Conservation (phyloP, 2,329 filamentous ascomycete genomes). For the Ceratocystis colombiana region DNA sequence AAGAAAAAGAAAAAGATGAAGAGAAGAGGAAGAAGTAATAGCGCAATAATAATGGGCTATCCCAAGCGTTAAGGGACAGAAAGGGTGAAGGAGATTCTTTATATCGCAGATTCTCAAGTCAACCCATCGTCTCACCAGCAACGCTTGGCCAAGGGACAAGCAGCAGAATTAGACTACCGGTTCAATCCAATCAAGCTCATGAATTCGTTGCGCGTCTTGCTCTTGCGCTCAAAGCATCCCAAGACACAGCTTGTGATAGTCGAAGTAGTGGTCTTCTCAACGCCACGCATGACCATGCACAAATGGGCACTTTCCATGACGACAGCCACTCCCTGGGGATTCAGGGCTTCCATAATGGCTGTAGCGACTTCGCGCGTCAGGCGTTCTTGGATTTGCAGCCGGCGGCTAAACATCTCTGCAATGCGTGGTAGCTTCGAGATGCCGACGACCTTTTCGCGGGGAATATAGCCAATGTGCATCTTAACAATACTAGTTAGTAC, state of each 20-base stretch:
- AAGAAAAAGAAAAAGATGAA: conserved; percentile 20
- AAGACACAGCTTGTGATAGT: conserved; percentile 96
- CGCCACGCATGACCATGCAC: conserved; percentile 99
- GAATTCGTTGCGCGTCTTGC: conserved; percentile 94
- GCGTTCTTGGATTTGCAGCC: conserved; percentile 91
- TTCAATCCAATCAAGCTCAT: conserved; percentile 66
- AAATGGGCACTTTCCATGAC: conserved; percentile 96
- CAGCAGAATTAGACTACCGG: conserved; percentile 21
- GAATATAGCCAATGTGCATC: conserved; percentile 99
- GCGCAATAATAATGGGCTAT: not conserved
- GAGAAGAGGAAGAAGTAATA: not conserved
- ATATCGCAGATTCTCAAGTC: not conserved
- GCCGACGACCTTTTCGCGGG: conserved; percentile 79
- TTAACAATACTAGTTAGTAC: conserved; percentile 32
- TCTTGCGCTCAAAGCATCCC: conserved; percentile 85
- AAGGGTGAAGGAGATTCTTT: not conserved
- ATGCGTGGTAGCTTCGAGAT: conserved; percentile 93
- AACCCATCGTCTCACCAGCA: not conserved
- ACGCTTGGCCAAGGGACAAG: not conserved
- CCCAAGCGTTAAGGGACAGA: conserved; percentile 11
- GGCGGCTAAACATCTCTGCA: conserved; percentile 89
- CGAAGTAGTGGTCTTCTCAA: conserved; percentile 75
- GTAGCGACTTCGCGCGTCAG: conserved; percentile 93
- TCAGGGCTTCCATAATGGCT: conserved; percentile 82
- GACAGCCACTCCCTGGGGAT: conserved; percentile 89